Conservation (phyloP, 441 rosid species). For the Manihot esculenta region DNA sequence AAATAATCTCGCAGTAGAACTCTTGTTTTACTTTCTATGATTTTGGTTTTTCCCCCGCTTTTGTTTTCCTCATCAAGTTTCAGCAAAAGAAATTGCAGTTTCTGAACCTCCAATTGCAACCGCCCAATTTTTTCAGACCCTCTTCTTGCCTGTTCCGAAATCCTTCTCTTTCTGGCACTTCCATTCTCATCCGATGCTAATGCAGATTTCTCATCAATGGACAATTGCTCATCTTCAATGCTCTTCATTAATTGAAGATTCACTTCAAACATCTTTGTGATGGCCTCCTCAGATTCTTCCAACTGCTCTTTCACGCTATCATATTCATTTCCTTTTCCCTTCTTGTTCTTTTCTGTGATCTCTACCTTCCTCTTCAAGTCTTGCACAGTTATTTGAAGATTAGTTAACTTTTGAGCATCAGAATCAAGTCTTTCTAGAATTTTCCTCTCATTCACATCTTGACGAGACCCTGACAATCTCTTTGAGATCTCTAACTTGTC, state of each 20-base stretch:
- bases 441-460: conserved; percentile 62
- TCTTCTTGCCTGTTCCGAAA: conserved; percentile 75
- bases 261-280: conserved; percentile 54
- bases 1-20: conserved; percentile 80
- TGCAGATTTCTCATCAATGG: conserved; percentile 47
- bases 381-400: conserved; percentile 74
- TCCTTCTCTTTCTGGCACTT: conserved; percentile 41
- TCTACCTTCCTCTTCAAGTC: conserved; percentile 81
- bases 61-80: conserved; percentile 69
- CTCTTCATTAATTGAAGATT: conserved; percentile 58
- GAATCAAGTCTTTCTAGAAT: conserved; percentile 87
- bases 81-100: conserved; percentile 68
- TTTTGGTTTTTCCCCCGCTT: conserved; percentile 49
- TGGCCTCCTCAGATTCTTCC: conserved; percentile 71
- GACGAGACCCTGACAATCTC: conserved; percentile 54
- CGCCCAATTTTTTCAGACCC: conserved; percentile 82
- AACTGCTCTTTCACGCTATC: conserved; percentile 71
- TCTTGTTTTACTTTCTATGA: conserved; percentile 47
- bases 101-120: conserved; percentile 91
- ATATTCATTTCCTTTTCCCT: conserved; percentile 61
- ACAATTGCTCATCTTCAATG: conserved; percentile 42
- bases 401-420: conserved; percentile 80
- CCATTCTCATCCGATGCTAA: conserved; percentile 47
- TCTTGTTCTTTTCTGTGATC: conserved; percentile 54
- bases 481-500: conserved; percentile 71